Percentiles rank a stretch among this genome's conserved stretches.
Evolutionary conservation across 345 rosid genomes (phyloP).

Genomic region (Toxicodendron radicans): DNA sequence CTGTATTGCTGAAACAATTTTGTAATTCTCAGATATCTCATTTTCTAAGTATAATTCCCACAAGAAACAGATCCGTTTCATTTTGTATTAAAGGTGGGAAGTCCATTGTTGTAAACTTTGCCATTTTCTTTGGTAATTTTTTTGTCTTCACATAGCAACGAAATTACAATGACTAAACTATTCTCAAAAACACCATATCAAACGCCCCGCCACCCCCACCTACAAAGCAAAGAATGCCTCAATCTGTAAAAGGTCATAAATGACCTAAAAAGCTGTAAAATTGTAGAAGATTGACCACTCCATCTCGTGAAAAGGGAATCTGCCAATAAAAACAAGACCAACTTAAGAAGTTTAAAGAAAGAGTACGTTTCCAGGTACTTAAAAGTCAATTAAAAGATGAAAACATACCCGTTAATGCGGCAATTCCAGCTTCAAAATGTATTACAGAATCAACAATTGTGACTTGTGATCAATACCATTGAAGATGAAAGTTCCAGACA

Average conservation of each 20-base stretch:
- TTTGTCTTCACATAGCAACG: neutral
- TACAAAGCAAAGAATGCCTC: constrained; percentile 11
- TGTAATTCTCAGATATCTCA: neutral
- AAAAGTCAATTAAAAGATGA: neutral
- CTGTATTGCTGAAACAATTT: neutral
- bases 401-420: constrained; percentile 8
- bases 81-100: neutral
- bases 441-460: constrained; percentile 58
- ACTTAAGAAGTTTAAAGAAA: neutral
- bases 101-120: neutral
- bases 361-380: neutral
- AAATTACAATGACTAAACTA: neutral
- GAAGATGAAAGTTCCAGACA: constrained; percentile 84
- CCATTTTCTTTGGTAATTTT: constrained; percentile 2
- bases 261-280: neutral
- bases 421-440: constrained; percentile 11
- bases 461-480: constrained; percentile 97
- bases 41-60: too few relatives aligned
- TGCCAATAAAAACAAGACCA: constrained; percentile 15
- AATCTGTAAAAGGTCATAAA: neutral
- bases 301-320: constrained; percentile 13
- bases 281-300: constrained; percentile 3
- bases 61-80: neutral
- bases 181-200: constrained; percentile 3
- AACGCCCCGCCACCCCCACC: neutral